These are phyloP conservation scores for Tuber borchii DNA, from an alignment of 495 filamentous ascomycete species.

Conservation along the genomic window DNA sequence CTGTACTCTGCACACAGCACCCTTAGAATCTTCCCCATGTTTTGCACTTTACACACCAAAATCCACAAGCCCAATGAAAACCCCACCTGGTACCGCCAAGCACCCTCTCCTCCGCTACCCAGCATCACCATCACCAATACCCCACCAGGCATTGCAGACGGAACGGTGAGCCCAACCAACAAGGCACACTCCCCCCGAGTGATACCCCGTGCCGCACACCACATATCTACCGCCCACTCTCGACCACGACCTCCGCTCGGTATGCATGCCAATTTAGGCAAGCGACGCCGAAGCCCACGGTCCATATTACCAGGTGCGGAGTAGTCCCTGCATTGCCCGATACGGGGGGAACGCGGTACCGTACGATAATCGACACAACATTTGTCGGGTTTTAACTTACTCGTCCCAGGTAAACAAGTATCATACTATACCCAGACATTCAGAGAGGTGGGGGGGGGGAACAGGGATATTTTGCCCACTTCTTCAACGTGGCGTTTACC, in stretches of 20 bases:
- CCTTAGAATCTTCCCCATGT: no score
- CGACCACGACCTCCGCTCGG: background rate
- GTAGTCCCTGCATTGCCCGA: background rate
- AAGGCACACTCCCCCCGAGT: background rate
- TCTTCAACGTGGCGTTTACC: no score
- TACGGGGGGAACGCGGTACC: background rate
- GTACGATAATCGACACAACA: background rate
- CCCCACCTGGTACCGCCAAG: background rate
- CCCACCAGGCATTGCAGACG: background rate
- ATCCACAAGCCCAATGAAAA: no score
- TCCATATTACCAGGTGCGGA: background rate
- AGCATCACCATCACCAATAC: background rate
- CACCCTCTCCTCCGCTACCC: background rate
- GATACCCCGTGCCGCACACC: background rate
- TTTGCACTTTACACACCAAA: no score
- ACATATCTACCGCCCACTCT: background rate
- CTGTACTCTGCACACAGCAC: no score
- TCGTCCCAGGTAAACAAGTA: no score
- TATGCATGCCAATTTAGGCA: background rate
- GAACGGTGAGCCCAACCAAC: no score
- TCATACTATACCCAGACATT: no score
- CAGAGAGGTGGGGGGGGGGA: no score
- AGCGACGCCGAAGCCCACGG: background rate
- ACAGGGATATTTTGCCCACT: no score
- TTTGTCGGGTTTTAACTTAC: background rate